Conservation (phyloP, 306 rosid species). For the Cicer arietinum region DNA sequence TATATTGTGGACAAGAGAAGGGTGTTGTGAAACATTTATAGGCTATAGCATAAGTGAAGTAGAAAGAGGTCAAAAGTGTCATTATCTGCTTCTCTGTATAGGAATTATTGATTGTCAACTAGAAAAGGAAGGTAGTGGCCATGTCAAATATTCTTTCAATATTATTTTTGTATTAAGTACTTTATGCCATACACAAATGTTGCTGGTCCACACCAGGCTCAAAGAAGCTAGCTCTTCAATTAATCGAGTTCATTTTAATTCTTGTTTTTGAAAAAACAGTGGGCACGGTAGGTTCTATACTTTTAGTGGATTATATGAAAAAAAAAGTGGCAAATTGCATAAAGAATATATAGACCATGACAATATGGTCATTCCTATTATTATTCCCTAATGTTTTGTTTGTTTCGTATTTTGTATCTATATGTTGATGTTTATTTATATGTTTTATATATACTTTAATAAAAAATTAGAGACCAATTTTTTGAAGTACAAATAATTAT, state of each 20-base stretch:
- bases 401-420: slow-evolving; percentile 37
- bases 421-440: not conserved
- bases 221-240: slow-evolving; percentile 33
- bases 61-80: slow-evolving; percentile 42
- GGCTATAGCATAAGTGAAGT: slow-evolving; percentile 9
- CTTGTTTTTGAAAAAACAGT: slow-evolving; percentile 45
- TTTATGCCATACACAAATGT: slow-evolving; percentile 44
- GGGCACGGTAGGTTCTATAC: slow-evolving; percentile 44
- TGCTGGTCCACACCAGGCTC: slow-evolving; percentile 44
- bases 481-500: too few species aligned
- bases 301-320: slow-evolving; percentile 42
- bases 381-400: slow-evolving; percentile 47
- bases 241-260: slow-evolving; percentile 12
- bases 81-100: slow-evolving; percentile 25
- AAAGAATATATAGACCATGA: slow-evolving; percentile 51
- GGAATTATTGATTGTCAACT: slow-evolving; percentile 47
- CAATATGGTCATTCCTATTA: slow-evolving; percentile 42
- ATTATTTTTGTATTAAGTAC: slow-evolving; percentile 20
- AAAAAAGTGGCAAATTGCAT: slow-evolving; percentile 51
- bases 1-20: slow-evolving; percentile 36
- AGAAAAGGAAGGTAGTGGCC: slow-evolving; percentile 38
- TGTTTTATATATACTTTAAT: not conserved
- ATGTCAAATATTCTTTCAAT: slow-evolving; percentile 50
- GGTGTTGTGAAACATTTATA: slow-evolving; percentile 36
- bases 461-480: too few species aligned